Evolutionary conservation across 495 filamentous ascomycete species (phyloP).

Genomic region (Evernia prunastri): DNA sequence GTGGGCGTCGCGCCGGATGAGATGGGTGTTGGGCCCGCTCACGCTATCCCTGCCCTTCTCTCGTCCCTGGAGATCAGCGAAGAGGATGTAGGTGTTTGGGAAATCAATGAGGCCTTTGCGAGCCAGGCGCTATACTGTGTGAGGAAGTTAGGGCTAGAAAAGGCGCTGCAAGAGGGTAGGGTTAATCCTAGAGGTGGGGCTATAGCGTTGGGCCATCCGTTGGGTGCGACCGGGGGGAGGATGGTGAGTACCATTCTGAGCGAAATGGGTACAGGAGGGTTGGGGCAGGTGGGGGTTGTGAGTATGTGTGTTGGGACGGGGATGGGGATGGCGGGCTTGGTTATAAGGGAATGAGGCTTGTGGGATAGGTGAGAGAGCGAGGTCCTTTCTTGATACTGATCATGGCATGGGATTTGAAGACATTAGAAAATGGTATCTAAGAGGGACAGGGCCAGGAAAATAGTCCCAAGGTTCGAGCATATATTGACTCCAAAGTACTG

Average conservation of each 20-base stretch:
- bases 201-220: slow-evolving; percentile 86
- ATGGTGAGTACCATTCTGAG: slow-evolving; percentile 70
- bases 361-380: neutral
- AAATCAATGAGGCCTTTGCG: slow-evolving; percentile 95
- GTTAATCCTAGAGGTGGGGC: slow-evolving; percentile 92
- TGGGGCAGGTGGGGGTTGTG: slow-evolving; percentile 62
- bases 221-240: slow-evolving; percentile 85
- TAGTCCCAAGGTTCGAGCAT: neutral
- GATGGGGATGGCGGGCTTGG: slow-evolving; percentile 86
- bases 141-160: slow-evolving; percentile 61
- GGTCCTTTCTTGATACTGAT: too few relatives aligned
- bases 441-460: neutral
- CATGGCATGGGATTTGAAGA: neutral
- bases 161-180: slow-evolving; percentile 50
- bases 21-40: slow-evolving; percentile 85
- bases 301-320: slow-evolving; percentile 90
- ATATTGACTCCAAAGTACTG: neutral
- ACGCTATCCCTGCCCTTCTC: slow-evolving; percentile 78
- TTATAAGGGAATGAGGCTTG: slow-evolving; percentile 60
- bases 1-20: slow-evolving; percentile 79
- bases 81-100: slow-evolving; percentile 62
- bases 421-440: slow-evolving; percentile 5
- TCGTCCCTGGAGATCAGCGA: slow-evolving; percentile 54
- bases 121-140: slow-evolving; percentile 80
- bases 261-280: slow-evolving; percentile 55